Base-by-base conservation (phyloP, 75 land plant species). In the Pinus taeda region DNA sequence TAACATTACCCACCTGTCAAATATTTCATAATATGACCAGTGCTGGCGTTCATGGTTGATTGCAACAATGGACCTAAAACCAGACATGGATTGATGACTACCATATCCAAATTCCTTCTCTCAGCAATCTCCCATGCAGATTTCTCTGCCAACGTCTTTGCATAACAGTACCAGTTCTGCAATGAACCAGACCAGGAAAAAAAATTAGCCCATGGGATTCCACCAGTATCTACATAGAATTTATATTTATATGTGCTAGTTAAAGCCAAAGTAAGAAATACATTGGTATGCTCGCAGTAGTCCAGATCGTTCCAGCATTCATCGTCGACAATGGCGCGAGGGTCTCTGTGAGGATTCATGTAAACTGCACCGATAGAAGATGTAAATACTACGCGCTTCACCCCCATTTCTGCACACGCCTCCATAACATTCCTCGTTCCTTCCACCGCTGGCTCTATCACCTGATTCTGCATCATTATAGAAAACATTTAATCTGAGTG, bases 51-150 rank as follows among this genome's bases (percentile, higher is more conserved):
- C 22, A 90, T 33, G 3, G 76, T 66, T 21, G 81, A 45, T 80
- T 87, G 92, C 78, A 90, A 69, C 65, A 90, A 74, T 6, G 89
- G 86, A 26, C 92, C 92, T 4, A 90, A 15, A 20, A 88, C 86
- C 20, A 87, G 49, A 14, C 67, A 77, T 13, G 92, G 92, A 71
- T 78, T 79, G 36, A 90, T 72, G 13, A 80, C 79, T 61, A 90
- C 85, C 66, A 90, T 39, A 36, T 87, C 85, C 33, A 87, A 6
- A 73, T 81, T 74, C 24, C 70, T 80, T 59, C 80, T 75, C 29
- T 76, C 58, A 14, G 89, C 83, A 9, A 61, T 20, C 57, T 85
- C 80, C 87, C 87, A 85, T 2, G 89, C 89, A 20, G 76, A 81
- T 59, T 59, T 65, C 73, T 90, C 92, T 3, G 92, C 92, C 74